phyloP scores from a whole-genome alignment of 164 flowering plant genomes.

The Hamamelis virginiana region DNA sequence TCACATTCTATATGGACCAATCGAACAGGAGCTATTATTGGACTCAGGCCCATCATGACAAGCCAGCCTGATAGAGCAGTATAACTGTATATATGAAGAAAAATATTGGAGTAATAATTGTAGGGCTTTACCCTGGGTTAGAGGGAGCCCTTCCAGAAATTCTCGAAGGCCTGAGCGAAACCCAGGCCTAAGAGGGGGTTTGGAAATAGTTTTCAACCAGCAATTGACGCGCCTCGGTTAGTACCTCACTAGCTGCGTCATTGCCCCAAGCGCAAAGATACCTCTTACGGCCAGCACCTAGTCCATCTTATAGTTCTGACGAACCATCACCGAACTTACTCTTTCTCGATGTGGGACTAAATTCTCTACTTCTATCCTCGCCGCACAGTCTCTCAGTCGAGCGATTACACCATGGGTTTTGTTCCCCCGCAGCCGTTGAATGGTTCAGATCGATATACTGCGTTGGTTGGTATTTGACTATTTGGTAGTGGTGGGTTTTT shows the following conservation, averaged over 20 bases:
- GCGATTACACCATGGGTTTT: no score
- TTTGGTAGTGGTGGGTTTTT: no score
- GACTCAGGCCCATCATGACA: no score
- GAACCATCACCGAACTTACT: background rate
- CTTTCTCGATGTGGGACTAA: constrained; percentile 3
- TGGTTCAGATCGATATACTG: no score
- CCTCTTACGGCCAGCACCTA: accelerated
- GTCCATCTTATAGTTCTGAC: background rate
- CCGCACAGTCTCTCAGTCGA: no score
- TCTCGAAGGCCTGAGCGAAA: constrained; percentile 5
- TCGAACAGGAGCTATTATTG: no score
- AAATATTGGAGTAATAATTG: background rate
- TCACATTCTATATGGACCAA: no score
- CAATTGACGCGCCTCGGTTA: constrained; percentile 17
- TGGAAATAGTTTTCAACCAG: constrained; percentile 19
- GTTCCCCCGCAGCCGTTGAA: no score
- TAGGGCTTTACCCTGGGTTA: constrained; percentile 7
- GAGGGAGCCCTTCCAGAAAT: constrained; percentile 11
- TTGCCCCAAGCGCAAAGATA: constrained; percentile 16
- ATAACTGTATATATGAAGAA: no score
- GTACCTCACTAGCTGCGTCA: constrained; percentile 18
- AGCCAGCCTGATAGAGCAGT: no score
- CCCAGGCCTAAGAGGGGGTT: constrained; percentile 15
- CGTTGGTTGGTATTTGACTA: no score
- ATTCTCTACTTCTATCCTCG: no score